Evolutionary conservation across 2,329 filamentous ascomycete species (phyloP), one percentile per base, ranked within the genome.

Genomic region (Fusarium setosum): DNA sequence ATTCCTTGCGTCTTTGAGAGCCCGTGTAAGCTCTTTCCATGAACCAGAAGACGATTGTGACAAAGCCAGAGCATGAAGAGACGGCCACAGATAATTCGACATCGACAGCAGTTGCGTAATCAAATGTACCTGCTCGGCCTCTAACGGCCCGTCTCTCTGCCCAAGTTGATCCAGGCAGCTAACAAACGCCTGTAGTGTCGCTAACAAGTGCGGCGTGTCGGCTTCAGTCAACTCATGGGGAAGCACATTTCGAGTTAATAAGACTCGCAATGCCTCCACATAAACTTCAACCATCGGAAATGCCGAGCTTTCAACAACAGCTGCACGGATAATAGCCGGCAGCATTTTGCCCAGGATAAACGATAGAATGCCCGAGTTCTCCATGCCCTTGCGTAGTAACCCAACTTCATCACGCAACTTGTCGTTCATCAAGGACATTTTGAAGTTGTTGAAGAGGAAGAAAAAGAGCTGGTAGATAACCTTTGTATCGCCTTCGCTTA

Each of bases 381-480:
- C 75, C 81, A 88, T 82, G n/a, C 83, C 84, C 53, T 77, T 77
- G 32, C 74, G 74, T 18, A 88, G 67, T 49, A 87, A 81, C 6
- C 57, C 66, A 24, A 78, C 73, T 67, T 88, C 83, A 6, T 82
- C 79, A 6, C 70, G 70, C n/a, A 88, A 76, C 49, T 78, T 81
- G 56, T 82, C 77, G 56, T 83, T 83, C 40, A 80, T 79, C 4
- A 88, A 72, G 0, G 85, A 83, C 51, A 83, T 75, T 69, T 87
- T 87, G 71, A 87, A 86, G 72, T 84, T 87, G 65, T 85, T 85
- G 69, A 83, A 84, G 3, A 89, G 77, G 57, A 86, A 85, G 71
- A 84, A 84, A 69, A 88, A 89, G 4, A 88, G 78, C 52, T 83
- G 81, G 17, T 82, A 79, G 6, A 75, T 74, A 5, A 82, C 82